These are phyloP conservation scores for Lavandula angustifolia DNA, from an alignment of 257 asterid species.

Conservation along the genomic window DNA sequence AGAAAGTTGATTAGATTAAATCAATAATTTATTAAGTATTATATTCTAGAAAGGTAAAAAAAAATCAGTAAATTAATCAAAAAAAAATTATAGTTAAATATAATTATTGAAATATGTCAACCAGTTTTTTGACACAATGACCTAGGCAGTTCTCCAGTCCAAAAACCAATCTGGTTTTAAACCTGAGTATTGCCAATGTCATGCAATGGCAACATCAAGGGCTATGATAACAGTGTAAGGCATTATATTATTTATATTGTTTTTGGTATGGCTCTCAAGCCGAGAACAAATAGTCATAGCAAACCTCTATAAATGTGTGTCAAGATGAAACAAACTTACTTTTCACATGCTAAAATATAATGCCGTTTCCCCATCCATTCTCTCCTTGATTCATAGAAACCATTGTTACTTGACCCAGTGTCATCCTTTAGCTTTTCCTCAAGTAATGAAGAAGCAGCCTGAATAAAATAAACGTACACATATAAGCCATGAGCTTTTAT, in stretches of 20 bases:
- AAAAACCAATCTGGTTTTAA: neutral
- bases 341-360: constrained; percentile 77
- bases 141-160: neutral
- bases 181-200: neutral
- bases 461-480: constrained; percentile 24
- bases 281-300: too few relatives aligned
- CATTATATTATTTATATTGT: neutral
- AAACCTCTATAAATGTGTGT: too few relatives aligned
- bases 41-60: too few relatives aligned
- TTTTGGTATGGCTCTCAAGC: neutral
- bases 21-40: too few relatives aligned
- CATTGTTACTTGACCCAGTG: constrained; percentile 57
- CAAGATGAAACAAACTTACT: constrained; percentile 45
- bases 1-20: too few relatives aligned
- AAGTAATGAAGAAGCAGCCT: constrained; percentile 84
- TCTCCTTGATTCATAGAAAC: constrained; percentile 89
- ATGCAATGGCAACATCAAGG: constrained; percentile 11
- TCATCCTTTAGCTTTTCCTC: constrained; percentile 82
- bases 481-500: constrained; percentile 18
- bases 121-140: neutral
- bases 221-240: constrained; percentile 1
- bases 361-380: constrained; percentile 98
- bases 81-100: too few relatives aligned
- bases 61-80: too few relatives aligned
- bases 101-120: too few relatives aligned